Base-by-base conservation (phyloP, 805 yeast genomes). In the Wickerhamiella spandovensis region DNA sequence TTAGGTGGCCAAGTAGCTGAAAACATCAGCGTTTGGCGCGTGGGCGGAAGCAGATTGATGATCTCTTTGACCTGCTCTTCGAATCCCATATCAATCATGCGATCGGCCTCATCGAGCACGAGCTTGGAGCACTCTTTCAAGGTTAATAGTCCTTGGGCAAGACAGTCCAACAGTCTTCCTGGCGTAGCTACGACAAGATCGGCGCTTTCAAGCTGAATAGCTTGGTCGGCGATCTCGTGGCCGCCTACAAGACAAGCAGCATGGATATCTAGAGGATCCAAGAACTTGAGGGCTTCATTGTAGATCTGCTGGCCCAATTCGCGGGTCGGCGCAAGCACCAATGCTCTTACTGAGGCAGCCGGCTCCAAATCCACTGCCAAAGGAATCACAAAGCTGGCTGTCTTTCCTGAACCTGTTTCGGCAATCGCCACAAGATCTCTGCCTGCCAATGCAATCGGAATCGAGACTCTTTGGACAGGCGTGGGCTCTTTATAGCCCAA, bases 391-490 rank as follows among this genome's bases (percentile, higher is more conserved):
- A 81, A 90, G 1, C 94, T 82, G 12, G 89, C 69, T 0, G 98
- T 90, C 62, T 92, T 90, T 58, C 98, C 98, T 1, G 95, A 84
- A 12, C 98, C 98, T 0, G 98, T 90, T 57, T 88, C 88, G 0
- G 97, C 97, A n/a, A 89, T 76, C 13, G 95, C 97, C 20, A 89
- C 72, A 1, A 85, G 70, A 63, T 90, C 96, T 22, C 77, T 66
- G 2, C 73, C 68, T 0, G 68, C 62, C 21, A 81, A 58, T 0
- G 82, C 81, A 23, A 81, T 67, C 0, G 97, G 96, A 4, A 90
- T 78, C 0, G 96, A 75, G 0, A 94, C 92, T 54, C 96, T 68
- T 63, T 90, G 98, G 52, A 92, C 83, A 0, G 97, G 92, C 0
- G 97, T 84, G 3, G 97, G 97, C 8, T 76, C 77, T 1, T 56